Base-by-base conservation (phyloP, 148 eudicot genomes). In the Fagopyrum homotropicum region DNA sequence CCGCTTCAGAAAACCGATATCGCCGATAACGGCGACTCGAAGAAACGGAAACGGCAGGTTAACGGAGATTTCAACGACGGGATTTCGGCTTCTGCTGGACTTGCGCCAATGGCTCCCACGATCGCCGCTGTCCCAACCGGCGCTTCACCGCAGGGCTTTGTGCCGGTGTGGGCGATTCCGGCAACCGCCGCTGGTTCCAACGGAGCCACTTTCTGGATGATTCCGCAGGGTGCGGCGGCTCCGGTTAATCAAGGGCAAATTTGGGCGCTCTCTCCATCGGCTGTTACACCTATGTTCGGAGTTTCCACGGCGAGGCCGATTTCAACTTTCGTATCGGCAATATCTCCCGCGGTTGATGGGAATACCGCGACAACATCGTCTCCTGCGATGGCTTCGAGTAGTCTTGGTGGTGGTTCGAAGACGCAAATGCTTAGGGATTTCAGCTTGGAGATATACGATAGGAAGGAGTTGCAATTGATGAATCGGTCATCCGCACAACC, bases 91-190 rank as follows among this genome's bases (percentile, higher is more conserved):
- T 48, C 80, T 8, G 72, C 78, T 2, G 82, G 77, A 3, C 72
- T 82, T 1, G 85, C 85, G 6, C 85, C 85, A 6, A 72, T 73
- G 71, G 52, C 72, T 14, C 14, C 48, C 9, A 7, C 49, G 4
- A 14, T 26, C 72, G 50, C 30, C 45, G 47, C 66, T 4, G 14
- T 44, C 16, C 45, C 52, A 9, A 70, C 70, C 19, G 77, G 66
- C 7, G 70, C 44, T 6, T 50, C 64, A 2, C 81, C 80, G 2
- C 81, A 72, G 54, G 81, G 81, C 6, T 30, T 79, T 5, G 82
- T 82, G 5, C 84, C 84, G 9, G 19, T 84, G 64, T 84, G 86
- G 86, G 82, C 86, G 11, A 75, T 79, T 72, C 84, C 84, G 0
- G 69, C 79, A 2, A 81, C 71, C 72, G 71, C 61, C 16, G 77